Evolutionary conservation across 2,329 filamentous ascomycete species (phyloP).

Genomic region (Aspergillus phoenicis): DNA sequence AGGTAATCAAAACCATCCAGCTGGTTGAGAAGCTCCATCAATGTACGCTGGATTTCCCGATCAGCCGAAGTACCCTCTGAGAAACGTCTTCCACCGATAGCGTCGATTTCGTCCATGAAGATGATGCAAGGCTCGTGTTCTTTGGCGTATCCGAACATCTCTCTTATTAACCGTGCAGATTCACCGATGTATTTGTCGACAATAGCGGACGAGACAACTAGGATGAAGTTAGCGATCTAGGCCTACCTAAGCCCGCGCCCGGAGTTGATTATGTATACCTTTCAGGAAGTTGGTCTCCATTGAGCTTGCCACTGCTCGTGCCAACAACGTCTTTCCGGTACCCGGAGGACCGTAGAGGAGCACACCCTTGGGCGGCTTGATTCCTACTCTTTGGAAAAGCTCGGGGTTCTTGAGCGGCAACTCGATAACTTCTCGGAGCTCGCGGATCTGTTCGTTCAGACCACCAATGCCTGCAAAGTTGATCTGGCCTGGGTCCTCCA

Average conservation of each 20-base stretch:
- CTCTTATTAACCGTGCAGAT: slow-evolving; percentile 92
- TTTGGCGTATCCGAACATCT: slow-evolving; percentile 99
- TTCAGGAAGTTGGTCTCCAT: slow-evolving; percentile 98
- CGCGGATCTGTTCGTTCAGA: slow-evolving; percentile 96
- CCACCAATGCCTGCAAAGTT: slow-evolving; percentile 98
- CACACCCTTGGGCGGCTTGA: slow-evolving; percentile 98
- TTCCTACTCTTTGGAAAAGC: slow-evolving; percentile 92
- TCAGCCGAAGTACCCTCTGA: slow-evolving; percentile 97
- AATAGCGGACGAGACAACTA: slow-evolving; percentile 97
- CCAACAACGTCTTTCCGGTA: slow-evolving; percentile 93
- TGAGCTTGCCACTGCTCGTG: slow-evolving; percentile 91
- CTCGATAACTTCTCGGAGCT: slow-evolving; percentile 96
- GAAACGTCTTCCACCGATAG: slow-evolving; percentile 94
- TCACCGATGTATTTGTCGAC: slow-evolving; percentile 99
- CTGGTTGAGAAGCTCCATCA: slow-evolving; percentile 99
- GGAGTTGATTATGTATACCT: slow-evolving; percentile 56
- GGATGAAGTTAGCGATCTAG: slow-evolving; percentile 13
- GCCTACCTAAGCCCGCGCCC: neutral
- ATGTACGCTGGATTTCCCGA: slow-evolving; percentile 94
- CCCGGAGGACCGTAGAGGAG: slow-evolving; percentile 93
- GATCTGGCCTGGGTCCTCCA: slow-evolving; percentile 96
- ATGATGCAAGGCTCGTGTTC: slow-evolving; percentile 99
- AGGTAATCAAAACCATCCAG: slow-evolving; percentile 99
- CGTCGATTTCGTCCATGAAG: slow-evolving; percentile 99
- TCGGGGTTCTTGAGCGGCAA: slow-evolving; percentile 98